Evolutionary conservation across 1,284 basidiomycete genomes (phyloP).

Genomic region (Sanghuangporus weigelae): DNA sequence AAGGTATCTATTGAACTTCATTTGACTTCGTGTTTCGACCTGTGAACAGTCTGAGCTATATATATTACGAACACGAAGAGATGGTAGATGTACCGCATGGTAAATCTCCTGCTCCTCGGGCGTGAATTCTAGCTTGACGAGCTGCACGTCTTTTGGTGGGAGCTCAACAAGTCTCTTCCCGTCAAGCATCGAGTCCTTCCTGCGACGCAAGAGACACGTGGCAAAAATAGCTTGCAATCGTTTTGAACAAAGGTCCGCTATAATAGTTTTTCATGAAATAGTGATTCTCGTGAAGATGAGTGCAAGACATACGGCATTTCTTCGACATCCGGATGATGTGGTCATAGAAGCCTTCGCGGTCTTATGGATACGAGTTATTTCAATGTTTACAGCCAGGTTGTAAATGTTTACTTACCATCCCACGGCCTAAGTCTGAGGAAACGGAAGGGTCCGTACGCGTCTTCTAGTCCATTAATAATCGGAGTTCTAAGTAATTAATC

Average conservation of each 20-base stretch:
- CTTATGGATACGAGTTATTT: conserved; percentile 18
- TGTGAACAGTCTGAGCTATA: conserved; percentile 19
- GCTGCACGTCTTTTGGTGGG: conserved; percentile 45
- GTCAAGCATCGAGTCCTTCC: conserved; percentile 50
- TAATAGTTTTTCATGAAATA: neutral
- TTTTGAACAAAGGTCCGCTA: conserved; percentile 42
- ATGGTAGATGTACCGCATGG: conserved; percentile 33
- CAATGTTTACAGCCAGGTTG: no score
- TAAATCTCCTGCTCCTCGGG: conserved; percentile 54
- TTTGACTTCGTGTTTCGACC: conserved; percentile 52
- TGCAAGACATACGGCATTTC: conserved; percentile 35
- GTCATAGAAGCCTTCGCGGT: conserved; percentile 42
- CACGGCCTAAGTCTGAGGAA: conserved; percentile 37
- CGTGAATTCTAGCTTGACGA: conserved; percentile 45
- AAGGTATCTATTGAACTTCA: conserved; percentile 53
- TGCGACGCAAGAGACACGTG: conserved; percentile 47
- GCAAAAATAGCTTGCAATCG: conserved; percentile 48
- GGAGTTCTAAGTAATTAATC: conserved; percentile 38
- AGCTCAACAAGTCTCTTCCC: conserved; percentile 57
- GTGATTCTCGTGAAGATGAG: conserved; percentile 1
- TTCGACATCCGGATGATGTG: conserved; percentile 40
- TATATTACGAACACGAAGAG: neutral
- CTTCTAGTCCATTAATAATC: conserved; percentile 47
- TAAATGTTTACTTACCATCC: conserved; percentile 17
- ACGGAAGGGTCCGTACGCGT: conserved; percentile 46